Conservation (phyloP, 139 green algal species). For the Auxenochlorella pyrenoidosa region DNA sequence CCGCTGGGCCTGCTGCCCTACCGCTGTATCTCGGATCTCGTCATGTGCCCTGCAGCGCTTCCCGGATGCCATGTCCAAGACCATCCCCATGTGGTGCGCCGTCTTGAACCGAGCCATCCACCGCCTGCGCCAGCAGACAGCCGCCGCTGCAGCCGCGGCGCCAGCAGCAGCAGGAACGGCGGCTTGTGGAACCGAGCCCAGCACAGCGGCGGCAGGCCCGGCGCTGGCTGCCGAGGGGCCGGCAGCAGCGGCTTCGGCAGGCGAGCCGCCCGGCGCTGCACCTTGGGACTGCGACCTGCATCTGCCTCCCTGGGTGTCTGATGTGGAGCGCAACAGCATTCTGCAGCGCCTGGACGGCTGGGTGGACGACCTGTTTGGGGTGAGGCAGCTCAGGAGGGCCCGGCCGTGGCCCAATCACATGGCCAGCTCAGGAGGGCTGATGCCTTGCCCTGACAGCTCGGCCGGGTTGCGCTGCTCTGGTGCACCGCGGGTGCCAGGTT, state of each 20-base stretch:
- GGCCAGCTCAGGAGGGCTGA: too few species aligned
- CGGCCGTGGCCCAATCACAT: too few species aligned
- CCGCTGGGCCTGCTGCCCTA: too few species aligned
- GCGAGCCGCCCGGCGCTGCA: not conserved
- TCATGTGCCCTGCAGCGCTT: conserved; percentile 15
- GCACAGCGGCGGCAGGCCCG: too few species aligned
- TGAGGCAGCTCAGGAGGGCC: too few species aligned
- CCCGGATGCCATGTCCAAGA: conserved; percentile 94
- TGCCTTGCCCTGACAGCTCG: too few species aligned
- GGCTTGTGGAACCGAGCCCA: conserved; percentile 17
- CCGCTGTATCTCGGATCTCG: too few species aligned
- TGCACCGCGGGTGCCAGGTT: too few species aligned
- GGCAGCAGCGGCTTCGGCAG: not conserved
- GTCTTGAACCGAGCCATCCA: conserved; percentile 88
- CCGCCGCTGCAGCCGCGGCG: not conserved
- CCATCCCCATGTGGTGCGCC: conserved; percentile 92
- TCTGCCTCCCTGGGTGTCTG: conserved; percentile 87
- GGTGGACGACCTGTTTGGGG: conserved; percentile 70
- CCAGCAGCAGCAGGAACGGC: conserved; percentile 6
- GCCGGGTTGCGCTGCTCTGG: too few species aligned
- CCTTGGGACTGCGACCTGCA: conserved; percentile 68
- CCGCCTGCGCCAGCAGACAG: conserved; percentile 11
- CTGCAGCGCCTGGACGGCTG: conserved; percentile 77
- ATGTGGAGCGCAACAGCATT: conserved; percentile 79
- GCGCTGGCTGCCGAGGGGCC: conserved; percentile 10